Percentiles rank a stretch among this genome's conserved stretches.
phyloP scores from a whole-genome alignment of 768 basidiomycete species.

The Lentinula boryana region DNA sequence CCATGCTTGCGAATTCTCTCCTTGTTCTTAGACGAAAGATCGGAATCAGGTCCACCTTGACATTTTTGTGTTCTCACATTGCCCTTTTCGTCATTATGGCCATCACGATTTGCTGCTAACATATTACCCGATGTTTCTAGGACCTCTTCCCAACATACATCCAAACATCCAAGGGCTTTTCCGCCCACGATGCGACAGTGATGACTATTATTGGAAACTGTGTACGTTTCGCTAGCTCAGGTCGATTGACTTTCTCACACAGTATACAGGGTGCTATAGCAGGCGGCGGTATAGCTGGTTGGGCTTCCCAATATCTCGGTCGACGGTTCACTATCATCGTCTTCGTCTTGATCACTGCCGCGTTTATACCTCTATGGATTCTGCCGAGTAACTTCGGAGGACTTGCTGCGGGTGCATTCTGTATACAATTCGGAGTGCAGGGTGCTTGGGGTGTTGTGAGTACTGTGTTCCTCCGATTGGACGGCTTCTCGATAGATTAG shows the following conservation, averaged over 20 bases:
- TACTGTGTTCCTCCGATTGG: constrained; percentile 17
- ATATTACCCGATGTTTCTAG: constrained; percentile 16
- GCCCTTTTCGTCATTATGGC: neutral
- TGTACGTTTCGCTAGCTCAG: constrained; percentile 22
- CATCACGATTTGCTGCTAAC: neutral
- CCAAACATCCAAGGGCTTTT: constrained; percentile 54
- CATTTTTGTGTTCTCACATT: neutral
- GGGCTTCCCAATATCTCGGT: constrained; percentile 68
- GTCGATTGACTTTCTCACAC: too few species aligned
- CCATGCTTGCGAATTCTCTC: too few species aligned
- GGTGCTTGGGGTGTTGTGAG: constrained; percentile 86
- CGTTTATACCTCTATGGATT: constrained; percentile 80
- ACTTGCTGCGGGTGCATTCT: constrained; percentile 83
- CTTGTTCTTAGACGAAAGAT: too few species aligned
- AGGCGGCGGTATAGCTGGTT: constrained; percentile 72
- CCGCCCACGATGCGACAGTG: constrained; percentile 49
- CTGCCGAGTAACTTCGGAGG: constrained; percentile 61
- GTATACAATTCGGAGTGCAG: constrained; percentile 82
- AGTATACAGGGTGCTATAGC: constrained; percentile 25
- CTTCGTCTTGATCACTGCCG: constrained; percentile 48
- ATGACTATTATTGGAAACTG: constrained; percentile 82
- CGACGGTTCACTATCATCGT: constrained; percentile 74
- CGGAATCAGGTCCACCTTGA: too few species aligned
- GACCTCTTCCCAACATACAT: constrained; percentile 83
- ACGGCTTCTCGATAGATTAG: too few species aligned